Base-by-base conservation (phyloP, 495 filamentous ascomycete species). In the Friedmanniomyces simplex region DNA sequence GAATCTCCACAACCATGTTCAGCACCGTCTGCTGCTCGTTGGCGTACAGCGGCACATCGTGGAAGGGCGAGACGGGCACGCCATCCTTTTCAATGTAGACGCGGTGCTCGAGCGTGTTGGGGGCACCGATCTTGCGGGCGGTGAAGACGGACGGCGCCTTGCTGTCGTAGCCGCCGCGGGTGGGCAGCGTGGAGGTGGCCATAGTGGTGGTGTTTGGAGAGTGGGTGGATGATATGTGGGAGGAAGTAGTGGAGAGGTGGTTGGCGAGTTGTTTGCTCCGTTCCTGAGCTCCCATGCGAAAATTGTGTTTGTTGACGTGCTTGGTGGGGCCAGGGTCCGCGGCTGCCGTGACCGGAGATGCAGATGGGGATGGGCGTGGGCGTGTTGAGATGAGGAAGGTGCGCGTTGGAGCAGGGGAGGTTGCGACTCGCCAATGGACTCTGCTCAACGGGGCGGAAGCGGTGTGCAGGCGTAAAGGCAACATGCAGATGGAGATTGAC, bases 1-100 rank as follows among this genome's bases (percentile, higher is more conserved):
- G 94, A 67, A 97, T 96, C 83, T 97, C 94, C 60, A 97, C 94
- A 51, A 99, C 75, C 94, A 99, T 99, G 82, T 99, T 99, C 67
- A 97, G 80, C 67, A 99, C 73, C 65, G 84, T 94, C 79, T 95
- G 79, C 77, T 94, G 83, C 69, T 84, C 75, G 70, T 99, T 95
- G 81, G 94, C 93, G 65, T 87, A 97, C 67, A 99, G 86, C 41
- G 94, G 94, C 57, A 99, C 88, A 66, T 99, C 94, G 81, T 99
- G 94, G 83, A 96, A 99, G 61, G 91, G 86, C 54, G 90, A 96
- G 69, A 96, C 69, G 53, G 88, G 88, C 28, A 87, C 75, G 75
- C 94, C 93, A 89, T 97, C 89, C 76, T 91, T 89, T 82, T 97
- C 93, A 68, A 97, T 81, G 82, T 84, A 99, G 74, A 96, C 84